Evolutionary conservation across 176 grass and related monocot genomes (phyloP), one percentile per base, ranked within the genome.

Genomic region (Calamus simplicifolius): DNA sequence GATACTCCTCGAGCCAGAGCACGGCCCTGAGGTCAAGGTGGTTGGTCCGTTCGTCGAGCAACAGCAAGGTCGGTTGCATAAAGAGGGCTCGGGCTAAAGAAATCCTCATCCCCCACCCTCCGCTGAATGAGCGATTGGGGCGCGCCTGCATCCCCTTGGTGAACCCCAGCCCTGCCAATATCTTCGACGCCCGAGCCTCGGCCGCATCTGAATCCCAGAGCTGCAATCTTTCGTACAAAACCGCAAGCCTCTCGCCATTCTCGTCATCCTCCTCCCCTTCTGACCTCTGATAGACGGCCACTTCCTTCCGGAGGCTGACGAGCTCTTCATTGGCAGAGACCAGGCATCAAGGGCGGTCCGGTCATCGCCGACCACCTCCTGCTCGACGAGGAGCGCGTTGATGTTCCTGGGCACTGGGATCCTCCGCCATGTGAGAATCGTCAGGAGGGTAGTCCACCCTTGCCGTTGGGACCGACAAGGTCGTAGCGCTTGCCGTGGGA

Each of bases 101-200:
- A 12, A 97, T 97, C 30, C 92, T 84, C 92, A 97, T 97, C 78
- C 92, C 86, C 92, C 92, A 91, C 2, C 92, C 92, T 62, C 92
- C 92, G 19, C 92, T 97, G 75, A 97, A 97, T 0, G 87, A 97
- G 58, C 68, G 83, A 15, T 87, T 97, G 23, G 87, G 49, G 28
- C 92, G 89, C 1, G 64, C 72, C 79, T 97, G 92, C 87, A 91
- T 97, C 4, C 67, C 69, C 79, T 97, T 89, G 18, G 74, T 78
- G 23, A 97, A 97, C 27, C 92, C 92, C 14, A 97, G 73, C 49
- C 92, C 92, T 0, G 92, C 92, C 5, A 91, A 75, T 62, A 97
- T 97, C 69, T 91, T 97, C 5, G 92, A 88, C 0, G 92, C 87
- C 18, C 55, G 70, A 0, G 84, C 80, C 38, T 89, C 73, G 6